Evolutionary conservation across 2,329 filamentous ascomycete species (phyloP).

Genomic region (Remersonia thermophila): DNA sequence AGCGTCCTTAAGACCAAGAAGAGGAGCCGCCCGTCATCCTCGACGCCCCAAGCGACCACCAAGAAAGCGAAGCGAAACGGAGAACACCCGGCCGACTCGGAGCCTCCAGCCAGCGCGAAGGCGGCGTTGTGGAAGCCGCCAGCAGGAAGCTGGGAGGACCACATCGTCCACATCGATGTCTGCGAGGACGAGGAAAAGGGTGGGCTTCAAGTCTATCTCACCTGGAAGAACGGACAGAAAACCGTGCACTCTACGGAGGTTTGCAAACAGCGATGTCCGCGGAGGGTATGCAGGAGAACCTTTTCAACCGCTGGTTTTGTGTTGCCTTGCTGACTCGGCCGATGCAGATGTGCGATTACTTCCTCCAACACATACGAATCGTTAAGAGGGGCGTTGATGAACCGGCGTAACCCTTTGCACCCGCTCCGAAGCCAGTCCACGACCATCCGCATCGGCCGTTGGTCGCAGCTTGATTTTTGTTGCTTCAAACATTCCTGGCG

Average conservation of each 20-base stretch:
- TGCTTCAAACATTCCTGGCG: too few relatives aligned
- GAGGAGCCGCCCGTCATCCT: constrained; percentile 36
- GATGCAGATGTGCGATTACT: too few relatives aligned
- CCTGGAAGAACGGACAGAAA: constrained; percentile 63
- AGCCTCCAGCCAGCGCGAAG: constrained; percentile 34
- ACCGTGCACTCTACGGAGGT: constrained; percentile 58
- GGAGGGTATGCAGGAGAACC: constrained; percentile 52
- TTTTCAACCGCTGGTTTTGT: too few relatives aligned
- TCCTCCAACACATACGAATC: too few relatives aligned
- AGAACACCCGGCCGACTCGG: constrained; percentile 33
- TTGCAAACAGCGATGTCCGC: constrained; percentile 65
- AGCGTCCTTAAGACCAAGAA: constrained; percentile 44
- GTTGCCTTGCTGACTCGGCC: too few relatives aligned
- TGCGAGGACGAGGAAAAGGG: constrained; percentile 52
- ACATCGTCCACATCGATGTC: constrained; percentile 58
- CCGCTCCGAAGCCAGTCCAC: too few relatives aligned
- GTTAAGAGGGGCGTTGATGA: too few relatives aligned
- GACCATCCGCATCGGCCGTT: too few relatives aligned
- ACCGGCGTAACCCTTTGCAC: too few relatives aligned
- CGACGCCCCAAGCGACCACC: constrained; percentile 23
- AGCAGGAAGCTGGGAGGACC: constrained; percentile 63
- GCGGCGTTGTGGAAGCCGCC: constrained; percentile 50
- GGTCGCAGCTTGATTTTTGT: too few relatives aligned
- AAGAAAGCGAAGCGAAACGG: constrained; percentile 38
- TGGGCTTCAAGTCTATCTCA: constrained; percentile 54